A percentile compares a stretch with the other conserved stretches of the same genome.
These are phyloP conservation scores for Lunasporangiospora selenospora DNA, from an alignment of 192 early-diverging fungal species.

Conservation along the genomic window DNA sequence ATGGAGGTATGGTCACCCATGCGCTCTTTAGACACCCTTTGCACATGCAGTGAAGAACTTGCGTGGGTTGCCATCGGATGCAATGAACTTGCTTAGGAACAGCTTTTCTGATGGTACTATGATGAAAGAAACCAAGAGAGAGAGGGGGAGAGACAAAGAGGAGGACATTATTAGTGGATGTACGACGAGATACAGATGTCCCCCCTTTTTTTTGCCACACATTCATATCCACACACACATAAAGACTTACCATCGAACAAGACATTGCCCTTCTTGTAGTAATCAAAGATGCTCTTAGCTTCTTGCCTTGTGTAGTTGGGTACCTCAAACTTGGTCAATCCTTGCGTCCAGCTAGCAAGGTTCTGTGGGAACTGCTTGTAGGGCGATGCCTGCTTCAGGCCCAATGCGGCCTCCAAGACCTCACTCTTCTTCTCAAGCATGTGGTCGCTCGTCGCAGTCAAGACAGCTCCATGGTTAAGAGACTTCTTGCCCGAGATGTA, in stretches of 20 bases:
- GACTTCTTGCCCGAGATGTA: constrained; percentile 54
- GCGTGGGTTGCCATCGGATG: constrained; percentile 49
- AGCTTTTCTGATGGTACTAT: constrained; percentile 41
- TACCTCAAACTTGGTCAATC: constrained; percentile 42
- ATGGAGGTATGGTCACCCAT: neutral
- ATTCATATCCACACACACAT: neutral
- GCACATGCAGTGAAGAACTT: constrained; percentile 55
- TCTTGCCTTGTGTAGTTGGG: constrained; percentile 50
- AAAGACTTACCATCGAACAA: constrained; percentile 30
- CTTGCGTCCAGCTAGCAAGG: constrained; percentile 39
- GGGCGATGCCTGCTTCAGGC: constrained; percentile 34
- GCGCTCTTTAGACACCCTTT: constrained; percentile 29
- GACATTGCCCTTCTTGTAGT: constrained; percentile 51
- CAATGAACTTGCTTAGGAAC: constrained; percentile 44
- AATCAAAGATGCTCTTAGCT: constrained; percentile 55
- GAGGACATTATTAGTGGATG: constrained; percentile 12
- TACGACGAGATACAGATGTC: too few species aligned
- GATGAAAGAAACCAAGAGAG: constrained; percentile 12
- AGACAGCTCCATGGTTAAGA: constrained; percentile 51
- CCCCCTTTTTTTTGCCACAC: too few species aligned
- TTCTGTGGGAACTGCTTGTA: constrained; percentile 40
- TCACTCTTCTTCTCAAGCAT: constrained; percentile 43
- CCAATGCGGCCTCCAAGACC: constrained; percentile 46
- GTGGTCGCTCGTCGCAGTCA: constrained; percentile 47
- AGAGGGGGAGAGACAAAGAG: constrained; percentile 4